Conservation (phyloP, 192 early-diverging fungal species). For the Podila minutissima region DNA sequence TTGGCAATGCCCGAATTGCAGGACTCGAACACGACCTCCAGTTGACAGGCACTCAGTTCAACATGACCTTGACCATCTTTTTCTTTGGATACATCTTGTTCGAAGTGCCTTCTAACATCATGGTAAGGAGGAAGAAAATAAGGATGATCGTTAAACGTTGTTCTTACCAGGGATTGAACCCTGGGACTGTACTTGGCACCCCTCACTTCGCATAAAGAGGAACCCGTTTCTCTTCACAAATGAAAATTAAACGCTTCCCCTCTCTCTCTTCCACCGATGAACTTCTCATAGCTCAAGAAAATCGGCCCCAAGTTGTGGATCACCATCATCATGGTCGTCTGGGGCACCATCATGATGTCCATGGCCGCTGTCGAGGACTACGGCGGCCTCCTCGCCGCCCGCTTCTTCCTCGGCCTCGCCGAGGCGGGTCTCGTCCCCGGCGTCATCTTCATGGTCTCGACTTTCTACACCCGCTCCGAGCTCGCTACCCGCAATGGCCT, state of each 20-base stretch:
- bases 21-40: slow-evolving; percentile 49
- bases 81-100: slow-evolving; percentile 71
- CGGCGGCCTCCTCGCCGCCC: slow-evolving; percentile 45
- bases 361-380: slow-evolving; percentile 56
- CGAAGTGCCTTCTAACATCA: slow-evolving; percentile 75
- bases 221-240: not conserved
- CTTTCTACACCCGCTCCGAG: slow-evolving; percentile 62
- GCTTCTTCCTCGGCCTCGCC: slow-evolving; percentile 65
- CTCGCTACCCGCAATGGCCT: slow-evolving; percentile 56
- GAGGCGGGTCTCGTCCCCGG: slow-evolving; percentile 68
- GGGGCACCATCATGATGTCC: slow-evolving; percentile 54
- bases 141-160: not conserved
- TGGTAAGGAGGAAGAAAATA: slow-evolving; percentile 61
- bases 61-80: slow-evolving; percentile 65
- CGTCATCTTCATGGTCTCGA: slow-evolving; percentile 34
- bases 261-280: too few relatives aligned
- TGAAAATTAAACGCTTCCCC: not conserved
- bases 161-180: slow-evolving; percentile 7
- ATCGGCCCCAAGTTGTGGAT: slow-evolving; percentile 25
- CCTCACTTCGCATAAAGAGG: not conserved
- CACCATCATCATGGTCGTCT: slow-evolving; percentile 58
- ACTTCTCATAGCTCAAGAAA: slow-evolving; percentile 7
- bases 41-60: slow-evolving; percentile 53
- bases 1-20: slow-evolving; percentile 63
- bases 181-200: not conserved